A percentile compares a stretch with the other conserved stretches of the same genome.
These are phyloP conservation scores for Luvunga scandens DNA, from an alignment of 345 rosid genomes.

Conservation along the genomic window DNA sequence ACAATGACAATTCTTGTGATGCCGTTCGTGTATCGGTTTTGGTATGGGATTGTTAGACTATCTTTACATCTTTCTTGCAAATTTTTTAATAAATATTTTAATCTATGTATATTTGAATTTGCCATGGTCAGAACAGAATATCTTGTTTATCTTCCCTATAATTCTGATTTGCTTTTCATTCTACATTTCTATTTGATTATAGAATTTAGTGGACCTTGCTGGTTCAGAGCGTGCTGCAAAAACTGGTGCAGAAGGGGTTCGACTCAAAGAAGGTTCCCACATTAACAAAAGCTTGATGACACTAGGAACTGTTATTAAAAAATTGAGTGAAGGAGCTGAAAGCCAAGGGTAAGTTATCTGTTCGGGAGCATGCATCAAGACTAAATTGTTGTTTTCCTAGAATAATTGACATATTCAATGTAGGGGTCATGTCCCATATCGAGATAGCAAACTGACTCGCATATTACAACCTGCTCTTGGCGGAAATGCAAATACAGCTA, in stretches of 20 bases:
- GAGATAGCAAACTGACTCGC: constrained; percentile 97
- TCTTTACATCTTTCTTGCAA: not conserved
- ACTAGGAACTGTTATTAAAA: constrained; percentile 87
- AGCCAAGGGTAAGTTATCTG: constrained; percentile 66
- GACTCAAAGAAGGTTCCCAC: constrained; percentile 94
- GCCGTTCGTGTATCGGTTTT: constrained; percentile 93
- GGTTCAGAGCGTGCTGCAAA: constrained; percentile 99
- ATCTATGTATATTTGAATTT: not conserved
- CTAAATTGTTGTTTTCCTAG: not conserved
- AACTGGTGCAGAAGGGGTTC: constrained; percentile 98
- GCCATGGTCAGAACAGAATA: not conserved
- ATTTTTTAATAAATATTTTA: not conserved
- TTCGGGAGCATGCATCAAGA: not conserved
- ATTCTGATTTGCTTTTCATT: not conserved
- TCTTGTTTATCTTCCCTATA: constrained; percentile 14
- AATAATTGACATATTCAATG: constrained; percentile 11
- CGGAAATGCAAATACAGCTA: constrained; percentile 98
- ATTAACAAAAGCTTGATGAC: constrained; percentile 95
- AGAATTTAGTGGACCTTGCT: constrained; percentile 98
- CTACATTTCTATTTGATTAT: constrained; percentile 17
- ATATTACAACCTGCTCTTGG: constrained; percentile 96
- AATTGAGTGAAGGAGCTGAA: constrained; percentile 93
- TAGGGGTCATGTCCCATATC: constrained; percentile 96
- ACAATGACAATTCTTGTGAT: constrained; percentile 60
- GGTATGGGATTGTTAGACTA: constrained; percentile 40